Evolutionary conservation across 768 basidiomycete genomes (phyloP).

Genomic region (Pholiota conissans): DNA sequence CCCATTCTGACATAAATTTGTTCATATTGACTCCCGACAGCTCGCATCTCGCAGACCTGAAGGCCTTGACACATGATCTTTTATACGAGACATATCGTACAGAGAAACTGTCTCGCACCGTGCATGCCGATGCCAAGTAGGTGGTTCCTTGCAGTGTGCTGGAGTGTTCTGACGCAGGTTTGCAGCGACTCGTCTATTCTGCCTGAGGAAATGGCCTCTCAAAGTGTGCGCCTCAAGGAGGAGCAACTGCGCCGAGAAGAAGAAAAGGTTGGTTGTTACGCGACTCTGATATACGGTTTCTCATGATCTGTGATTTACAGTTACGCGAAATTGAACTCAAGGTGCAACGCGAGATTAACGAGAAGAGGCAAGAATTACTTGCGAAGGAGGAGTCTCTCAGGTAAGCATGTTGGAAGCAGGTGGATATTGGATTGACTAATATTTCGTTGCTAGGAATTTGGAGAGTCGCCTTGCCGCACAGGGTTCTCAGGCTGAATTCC

Average conservation of each 20-base stretch:
- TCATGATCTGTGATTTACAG: conserved; percentile 34
- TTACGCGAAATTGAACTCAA: conserved; percentile 98
- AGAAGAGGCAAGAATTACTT: conserved; percentile 94
- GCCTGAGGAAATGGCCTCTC: conserved; percentile 95
- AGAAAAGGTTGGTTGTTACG: conserved; percentile 66
- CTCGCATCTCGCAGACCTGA: conserved; percentile 93
- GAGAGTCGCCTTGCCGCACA: conserved; percentile 91
- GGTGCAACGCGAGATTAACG: conserved; percentile 96
- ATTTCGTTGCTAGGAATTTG: conserved; percentile 57
- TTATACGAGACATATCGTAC: conserved; percentile 97
- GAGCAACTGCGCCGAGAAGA: conserved; percentile 97
- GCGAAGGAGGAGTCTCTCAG: conserved; percentile 95
- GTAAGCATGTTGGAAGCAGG: conserved; percentile 36
- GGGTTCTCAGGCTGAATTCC: conserved; percentile 80
- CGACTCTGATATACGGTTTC: background rate
- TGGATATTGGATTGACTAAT: conserved; percentile 1
- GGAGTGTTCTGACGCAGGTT: conserved; percentile 22
- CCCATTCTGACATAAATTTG: background rate
- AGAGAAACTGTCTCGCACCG: conserved; percentile 92
- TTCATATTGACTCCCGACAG: conserved; percentile 35
- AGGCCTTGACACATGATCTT: conserved; percentile 90
- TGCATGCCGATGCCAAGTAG: conserved; percentile 76
- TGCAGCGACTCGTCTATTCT: conserved; percentile 83
- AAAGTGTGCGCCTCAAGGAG: conserved; percentile 97
- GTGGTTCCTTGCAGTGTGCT: conserved; percentile 17